These are phyloP conservation scores for Pichia membranifaciens DNA, from an alignment of 805 yeast species.

Conservation along the genomic window DNA sequence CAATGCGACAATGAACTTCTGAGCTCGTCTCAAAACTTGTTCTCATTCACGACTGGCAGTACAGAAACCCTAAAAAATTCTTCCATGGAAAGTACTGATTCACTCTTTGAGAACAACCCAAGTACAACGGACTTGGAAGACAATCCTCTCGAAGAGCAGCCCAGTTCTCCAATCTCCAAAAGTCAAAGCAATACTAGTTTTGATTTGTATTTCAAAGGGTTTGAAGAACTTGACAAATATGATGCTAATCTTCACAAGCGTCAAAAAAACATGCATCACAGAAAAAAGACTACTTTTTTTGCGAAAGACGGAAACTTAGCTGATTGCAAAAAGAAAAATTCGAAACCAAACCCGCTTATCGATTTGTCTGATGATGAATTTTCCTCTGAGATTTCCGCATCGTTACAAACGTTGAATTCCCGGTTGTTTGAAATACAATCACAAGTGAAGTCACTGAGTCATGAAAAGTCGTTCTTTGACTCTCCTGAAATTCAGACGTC, in stretches of 20 bases:
- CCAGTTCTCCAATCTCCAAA: background rate
- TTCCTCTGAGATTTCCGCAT: slow-evolving; percentile 1
- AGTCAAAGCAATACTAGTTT: background rate
- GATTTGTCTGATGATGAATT: background rate
- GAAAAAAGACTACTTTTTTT: background rate
- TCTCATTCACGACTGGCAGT: background rate
- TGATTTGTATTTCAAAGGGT: background rate
- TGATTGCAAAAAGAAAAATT: no score
- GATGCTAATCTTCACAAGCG: background rate
- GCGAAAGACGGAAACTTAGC: background rate
- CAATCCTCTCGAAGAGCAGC: background rate
- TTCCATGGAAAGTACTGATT: background rate
- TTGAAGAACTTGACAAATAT: slow-evolving; percentile 6
- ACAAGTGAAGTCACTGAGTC: background rate
- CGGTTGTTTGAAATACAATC: slow-evolving; percentile 6
- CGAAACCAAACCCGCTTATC: background rate
- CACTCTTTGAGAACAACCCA: background rate
- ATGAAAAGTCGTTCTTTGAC: no score
- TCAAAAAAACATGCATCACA: background rate
- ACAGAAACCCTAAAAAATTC: background rate
- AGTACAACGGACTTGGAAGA: background rate
- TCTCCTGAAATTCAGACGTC: no score
- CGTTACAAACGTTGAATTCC: background rate
- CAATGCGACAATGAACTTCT: background rate
- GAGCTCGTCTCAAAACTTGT: background rate